Evolutionary conservation across 345 rosid genomes (phyloP).

Genomic region (Raphanus raphanistrum): DNA sequence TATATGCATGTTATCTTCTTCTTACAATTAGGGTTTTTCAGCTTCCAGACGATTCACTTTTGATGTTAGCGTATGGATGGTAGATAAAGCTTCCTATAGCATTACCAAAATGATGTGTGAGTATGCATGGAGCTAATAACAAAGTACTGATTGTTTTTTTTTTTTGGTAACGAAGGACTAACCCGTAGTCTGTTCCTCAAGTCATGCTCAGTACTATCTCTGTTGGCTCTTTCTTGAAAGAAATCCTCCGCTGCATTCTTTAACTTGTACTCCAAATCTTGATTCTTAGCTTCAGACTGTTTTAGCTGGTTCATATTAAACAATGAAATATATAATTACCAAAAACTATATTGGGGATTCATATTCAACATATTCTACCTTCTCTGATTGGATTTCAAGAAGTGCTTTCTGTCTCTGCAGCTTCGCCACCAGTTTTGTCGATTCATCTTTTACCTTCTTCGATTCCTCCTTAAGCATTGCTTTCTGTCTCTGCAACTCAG

Average conservation of each 20-base stretch:
- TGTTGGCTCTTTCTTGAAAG: slow-evolving; percentile 37
- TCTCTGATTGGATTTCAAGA: not conserved
- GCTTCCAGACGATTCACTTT: slow-evolving; percentile 10
- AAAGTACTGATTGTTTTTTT: not conserved
- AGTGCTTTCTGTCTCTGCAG: not conserved
- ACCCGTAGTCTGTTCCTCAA: slow-evolving; percentile 46
- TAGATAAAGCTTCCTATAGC: slow-evolving; percentile 15
- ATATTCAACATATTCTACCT: not conserved
- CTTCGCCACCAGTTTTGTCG: not conserved
- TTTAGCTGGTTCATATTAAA: slow-evolving; percentile 28
- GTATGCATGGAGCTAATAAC: not conserved
- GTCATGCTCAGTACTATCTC: slow-evolving; percentile 36
- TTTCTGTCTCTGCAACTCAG: slow-evolving; percentile 9
- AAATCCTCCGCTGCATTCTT: slow-evolving; percentile 2
- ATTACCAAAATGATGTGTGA: slow-evolving; percentile 15
- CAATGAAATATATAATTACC: not conserved
- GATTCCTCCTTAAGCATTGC: not conserved
- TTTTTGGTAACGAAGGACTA: slow-evolving; percentile 8
- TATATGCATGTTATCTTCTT: slow-evolving; percentile 2
- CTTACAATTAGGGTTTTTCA: not conserved
- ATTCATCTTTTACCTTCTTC: not conserved
- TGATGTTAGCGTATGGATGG: slow-evolving; percentile 4
- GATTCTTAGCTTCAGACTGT: slow-evolving; percentile 16
- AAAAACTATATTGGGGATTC: not conserved
- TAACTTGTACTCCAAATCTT: slow-evolving; percentile 21